phyloP scores from a whole-genome alignment of 495 filamentous ascomycete genomes.

The Aspergillus sclerotiicarbonarius region DNA sequence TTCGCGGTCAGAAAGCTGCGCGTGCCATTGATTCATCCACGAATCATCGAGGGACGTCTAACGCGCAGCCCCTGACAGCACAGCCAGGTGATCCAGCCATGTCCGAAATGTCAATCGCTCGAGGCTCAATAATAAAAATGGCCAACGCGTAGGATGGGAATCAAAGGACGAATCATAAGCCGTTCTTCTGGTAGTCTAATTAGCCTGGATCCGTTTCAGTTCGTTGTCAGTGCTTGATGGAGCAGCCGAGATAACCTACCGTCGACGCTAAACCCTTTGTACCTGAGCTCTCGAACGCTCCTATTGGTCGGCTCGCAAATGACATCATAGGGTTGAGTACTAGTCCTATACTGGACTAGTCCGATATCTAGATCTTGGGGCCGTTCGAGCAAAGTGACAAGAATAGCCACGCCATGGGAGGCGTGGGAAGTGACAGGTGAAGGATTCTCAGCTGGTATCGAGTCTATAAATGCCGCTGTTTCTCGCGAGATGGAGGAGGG shows the following conservation, averaged over 20 bases:
- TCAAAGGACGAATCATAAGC: no score
- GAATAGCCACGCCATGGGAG: background rate
- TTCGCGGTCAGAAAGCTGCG: no score
- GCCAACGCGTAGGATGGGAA: no score
- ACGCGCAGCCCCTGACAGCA: no score
- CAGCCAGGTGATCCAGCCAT: no score
- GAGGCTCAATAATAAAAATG: no score
- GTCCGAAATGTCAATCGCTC: no score
- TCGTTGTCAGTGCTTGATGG: no score
- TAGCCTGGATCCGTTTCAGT: no score
- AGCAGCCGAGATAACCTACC: background rate
- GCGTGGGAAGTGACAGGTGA: background rate
- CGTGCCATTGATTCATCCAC: no score
- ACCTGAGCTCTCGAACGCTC: background rate
- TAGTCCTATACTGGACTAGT: conserved; percentile 7
- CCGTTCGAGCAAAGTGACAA: background rate
- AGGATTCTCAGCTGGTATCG: conserved; percentile 2
- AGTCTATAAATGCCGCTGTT: background rate
- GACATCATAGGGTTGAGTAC: conserved; percentile 6
- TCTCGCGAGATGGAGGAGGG: background rate
- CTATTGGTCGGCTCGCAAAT: conserved; percentile 18
- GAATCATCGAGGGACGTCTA: no score
- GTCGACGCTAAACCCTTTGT: background rate
- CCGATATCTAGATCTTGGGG: conserved; percentile 1
- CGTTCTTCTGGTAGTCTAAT: no score